Evolutionary conservation across 345 rosid species (phyloP), one percentile per base, ranked within the genome.

Genomic region (Pistacia integerrima): DNA sequence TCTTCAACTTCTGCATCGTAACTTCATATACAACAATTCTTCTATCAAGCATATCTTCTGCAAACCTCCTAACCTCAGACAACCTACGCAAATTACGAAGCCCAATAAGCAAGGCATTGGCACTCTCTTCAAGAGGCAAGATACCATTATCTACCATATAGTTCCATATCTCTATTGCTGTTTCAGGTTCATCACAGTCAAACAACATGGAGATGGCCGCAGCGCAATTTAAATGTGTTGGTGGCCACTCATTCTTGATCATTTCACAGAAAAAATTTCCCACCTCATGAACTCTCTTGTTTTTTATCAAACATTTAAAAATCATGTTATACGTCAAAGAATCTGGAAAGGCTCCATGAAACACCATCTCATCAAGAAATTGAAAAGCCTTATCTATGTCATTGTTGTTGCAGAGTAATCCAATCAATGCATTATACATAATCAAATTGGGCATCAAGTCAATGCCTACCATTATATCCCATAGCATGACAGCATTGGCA

Each of bases 121-220:
- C 84, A 17, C 89, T 81, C 30, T 58, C 85, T 75, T 84, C 88
- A 44, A 85, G 82, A 73, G 86, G 84, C 4, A 33, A 74, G 62
- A 81, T 77, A 57, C 66, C 36, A 77, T 85, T 86, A 60, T 88
- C 85, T 17, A 80, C 77, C 85, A 88, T 79, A 81, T 81, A 85
- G 79, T 84, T 75, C 93, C 93, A 90, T 75, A 90, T 85, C 48
- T 88, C 84, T 36, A 85, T 81, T n/a, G 88, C 90, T 74, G 70
- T 79, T 81, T 90, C 90, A 25, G 90, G 89, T 76, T 90, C 93
- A 61, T 84, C 85, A 1, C 82, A 67, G 5, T 81, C 80, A 20
- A 86, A 74, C 78, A 88, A 75, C 87, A 85, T 73, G 58, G 83
- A 59, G 57, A 88, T 84, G 44, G 90, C 90, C 4, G 79, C 35